A percentile compares a stretch with the other conserved stretches of the same genome.
These are phyloP conservation scores for Aciculosporium take DNA, from an alignment of 2,329 filamentous ascomycete genomes.

Conservation along the genomic window DNA sequence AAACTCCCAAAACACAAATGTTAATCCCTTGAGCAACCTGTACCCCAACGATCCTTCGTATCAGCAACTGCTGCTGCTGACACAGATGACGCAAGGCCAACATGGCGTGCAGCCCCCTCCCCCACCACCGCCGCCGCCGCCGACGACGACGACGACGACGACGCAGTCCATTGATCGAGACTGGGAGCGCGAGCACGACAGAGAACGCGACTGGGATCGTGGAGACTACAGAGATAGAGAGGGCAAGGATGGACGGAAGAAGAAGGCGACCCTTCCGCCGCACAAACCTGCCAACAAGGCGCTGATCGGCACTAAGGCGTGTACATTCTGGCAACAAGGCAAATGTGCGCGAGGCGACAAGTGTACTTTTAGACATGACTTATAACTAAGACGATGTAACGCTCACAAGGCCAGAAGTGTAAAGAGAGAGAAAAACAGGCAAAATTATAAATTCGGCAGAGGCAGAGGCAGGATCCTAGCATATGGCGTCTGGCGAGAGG, in stretches of 20 bases:
- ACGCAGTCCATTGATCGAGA: constrained; percentile 5
- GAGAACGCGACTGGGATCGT: constrained; percentile 21
- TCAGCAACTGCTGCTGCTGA: constrained; percentile 25
- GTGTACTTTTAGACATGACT: constrained; percentile 60
- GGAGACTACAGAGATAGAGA: constrained; percentile 18
- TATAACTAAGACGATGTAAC: not conserved
- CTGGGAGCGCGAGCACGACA: constrained; percentile 1
- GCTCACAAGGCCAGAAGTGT: not conserved
- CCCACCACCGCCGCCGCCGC: constrained; percentile 9
- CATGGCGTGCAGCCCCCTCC: constrained; percentile 13
- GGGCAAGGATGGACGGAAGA: constrained; percentile 26
- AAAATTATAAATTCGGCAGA: too few relatives aligned
- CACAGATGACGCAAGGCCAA: constrained; percentile 23
- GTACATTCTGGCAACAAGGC: constrained; percentile 55
- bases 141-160: constrained; percentile 4
- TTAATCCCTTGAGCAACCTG: constrained; percentile 13
- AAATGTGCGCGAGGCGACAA: constrained; percentile 59
- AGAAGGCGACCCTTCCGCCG: constrained; percentile 24
- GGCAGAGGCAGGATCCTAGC: not conserved
- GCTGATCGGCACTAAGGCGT: constrained; percentile 52
- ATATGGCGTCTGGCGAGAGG: constrained; percentile 3
- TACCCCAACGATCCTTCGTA: constrained; percentile 27
- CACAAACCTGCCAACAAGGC: constrained; percentile 37
- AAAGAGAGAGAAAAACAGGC: not conserved
- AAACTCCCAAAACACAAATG: constrained; percentile 8